Evolutionary conservation across 1,284 basidiomycete genomes (phyloP).

Genomic region (Ustilago tritici): DNA sequence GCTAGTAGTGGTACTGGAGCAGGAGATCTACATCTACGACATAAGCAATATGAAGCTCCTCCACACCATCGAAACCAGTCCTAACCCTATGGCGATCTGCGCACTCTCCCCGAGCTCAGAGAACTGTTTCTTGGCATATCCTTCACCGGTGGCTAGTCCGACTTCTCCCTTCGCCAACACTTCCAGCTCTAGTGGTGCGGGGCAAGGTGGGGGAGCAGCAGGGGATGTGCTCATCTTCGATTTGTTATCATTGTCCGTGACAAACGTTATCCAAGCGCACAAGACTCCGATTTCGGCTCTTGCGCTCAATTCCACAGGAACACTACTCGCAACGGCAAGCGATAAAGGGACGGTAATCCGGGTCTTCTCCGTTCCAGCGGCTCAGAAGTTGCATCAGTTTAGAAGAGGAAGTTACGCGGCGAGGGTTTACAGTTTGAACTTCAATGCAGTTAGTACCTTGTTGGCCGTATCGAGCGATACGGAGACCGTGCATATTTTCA

Average conservation of each 20-base stretch:
- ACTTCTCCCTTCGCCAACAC: slow-evolving; percentile 72
- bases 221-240: slow-evolving; percentile 76
- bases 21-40: slow-evolving; percentile 98
- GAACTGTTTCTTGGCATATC: slow-evolving; percentile 93
- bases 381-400: slow-evolving; percentile 95
- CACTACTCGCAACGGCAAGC: slow-evolving; percentile 90
- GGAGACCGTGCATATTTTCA: slow-evolving; percentile 97
- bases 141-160: slow-evolving; percentile 89
- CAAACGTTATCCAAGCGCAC: slow-evolving; percentile 97
- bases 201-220: background rate
- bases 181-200: slow-evolving; percentile 30
- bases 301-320: slow-evolving; percentile 86
- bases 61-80: slow-evolving; percentile 96
- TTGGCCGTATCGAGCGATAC: slow-evolving; percentile 91
- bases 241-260: slow-evolving; percentile 87
- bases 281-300: slow-evolving; percentile 91
- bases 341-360: slow-evolving; percentile 98
- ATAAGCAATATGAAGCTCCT: slow-evolving; percentile 98
- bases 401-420: slow-evolving; percentile 87
- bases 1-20: slow-evolving; percentile 92
- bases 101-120: slow-evolving; percentile 96
- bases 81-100: slow-evolving; percentile 95
- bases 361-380: slow-evolving; percentile 89
- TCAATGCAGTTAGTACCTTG: slow-evolving; percentile 85
- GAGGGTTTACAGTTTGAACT: slow-evolving; percentile 89